Evolutionary conservation across 805 yeast species (phyloP).

Genomic region (Yamadazyma tumulicola): DNA sequence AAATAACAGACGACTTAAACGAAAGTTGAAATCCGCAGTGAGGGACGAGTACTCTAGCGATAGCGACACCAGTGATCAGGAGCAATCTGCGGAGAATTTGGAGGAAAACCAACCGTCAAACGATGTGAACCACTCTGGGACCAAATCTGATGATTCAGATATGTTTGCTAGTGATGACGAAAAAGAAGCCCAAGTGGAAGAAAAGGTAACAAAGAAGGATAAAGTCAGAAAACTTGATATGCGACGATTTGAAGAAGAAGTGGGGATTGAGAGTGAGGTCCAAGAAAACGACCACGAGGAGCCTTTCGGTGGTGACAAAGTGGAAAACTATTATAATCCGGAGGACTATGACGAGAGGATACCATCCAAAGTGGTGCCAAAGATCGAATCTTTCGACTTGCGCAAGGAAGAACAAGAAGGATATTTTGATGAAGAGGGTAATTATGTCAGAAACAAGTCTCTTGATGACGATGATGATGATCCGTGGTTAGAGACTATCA

Average conservation of each 20-base stretch:
- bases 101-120: constrained; percentile 21
- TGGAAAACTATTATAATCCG: constrained; percentile 23
- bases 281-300: constrained; percentile 12
- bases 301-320: constrained; percentile 19
- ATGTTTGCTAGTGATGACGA: constrained; percentile 39
- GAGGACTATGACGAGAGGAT: constrained; percentile 13
- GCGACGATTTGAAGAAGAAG: constrained; percentile 25
- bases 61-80: constrained; percentile 13
- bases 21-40: constrained; percentile 11
- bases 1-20: constrained; percentile 11
- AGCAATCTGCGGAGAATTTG: constrained; percentile 9
- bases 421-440: constrained; percentile 57
- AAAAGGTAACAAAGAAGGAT: constrained; percentile 3
- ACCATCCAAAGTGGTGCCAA: constrained; percentile 25
- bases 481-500: constrained; percentile 29
- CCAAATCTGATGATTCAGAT: constrained; percentile 38
- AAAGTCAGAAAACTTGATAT: constrained; percentile 14
- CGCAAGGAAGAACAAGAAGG: constrained; percentile 58
- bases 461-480: constrained; percentile 23
- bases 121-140: constrained; percentile 10
- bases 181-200: constrained; percentile 8
- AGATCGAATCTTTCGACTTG: constrained; percentile 62
- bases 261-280: constrained; percentile 19
- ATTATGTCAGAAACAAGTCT: constrained; percentile 44
- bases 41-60: constrained; percentile 9